Evolutionary conservation across 163 green algal species (phyloP), one percentile per base, ranked within the genome.

Genomic region (Prototheca cutis): DNA sequence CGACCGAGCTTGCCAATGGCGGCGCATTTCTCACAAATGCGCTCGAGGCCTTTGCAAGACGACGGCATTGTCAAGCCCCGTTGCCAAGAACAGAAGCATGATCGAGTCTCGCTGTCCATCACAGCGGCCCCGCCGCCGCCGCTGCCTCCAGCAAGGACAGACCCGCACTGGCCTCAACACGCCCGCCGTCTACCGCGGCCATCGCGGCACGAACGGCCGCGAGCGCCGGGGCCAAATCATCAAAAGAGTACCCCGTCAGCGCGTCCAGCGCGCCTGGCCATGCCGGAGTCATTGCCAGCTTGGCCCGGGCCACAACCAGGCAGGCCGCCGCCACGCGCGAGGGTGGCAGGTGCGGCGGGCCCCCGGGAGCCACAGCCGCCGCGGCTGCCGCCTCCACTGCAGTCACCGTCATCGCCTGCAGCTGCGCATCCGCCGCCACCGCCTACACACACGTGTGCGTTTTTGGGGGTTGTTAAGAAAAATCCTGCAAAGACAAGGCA

Each of bases 241-340:
- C 29, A 18, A 8, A 51, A 0, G n/a, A 25, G 42, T 68, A 71
- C 0, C 39, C 61, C 3, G 68, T 76, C 48, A 76, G 62, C n/a
- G 40, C 47, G 19, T 63, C 28, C 49, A 76, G 71, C 36, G 70
- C 60, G 10, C 39, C 53, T 7, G 80, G 79, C 80, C 80, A 87
- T 13, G 40, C 51, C 21, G 80, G 80, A 17, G 73, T 49, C 51
- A 82, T 62, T 4, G 79, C 80, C 40, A 76, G 65, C n/a, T 64
- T 58, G 18, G 62, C 30, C 10, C 75, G 67, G 19, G 72, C 61
- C 48, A 69, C 67, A n/a, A 64, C 39, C 49, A 88, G 61, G 49
- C 74, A 68, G 8, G 72, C 80, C 2, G 74, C 73, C 10, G 74
- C 81, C 28, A 81, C 59, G 17, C 81, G 23, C 0, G 63, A 74